Evolutionary conservation across 2,329 filamentous ascomycete genomes (phyloP).

Genomic region (Plectosphaerella plurivora): DNA sequence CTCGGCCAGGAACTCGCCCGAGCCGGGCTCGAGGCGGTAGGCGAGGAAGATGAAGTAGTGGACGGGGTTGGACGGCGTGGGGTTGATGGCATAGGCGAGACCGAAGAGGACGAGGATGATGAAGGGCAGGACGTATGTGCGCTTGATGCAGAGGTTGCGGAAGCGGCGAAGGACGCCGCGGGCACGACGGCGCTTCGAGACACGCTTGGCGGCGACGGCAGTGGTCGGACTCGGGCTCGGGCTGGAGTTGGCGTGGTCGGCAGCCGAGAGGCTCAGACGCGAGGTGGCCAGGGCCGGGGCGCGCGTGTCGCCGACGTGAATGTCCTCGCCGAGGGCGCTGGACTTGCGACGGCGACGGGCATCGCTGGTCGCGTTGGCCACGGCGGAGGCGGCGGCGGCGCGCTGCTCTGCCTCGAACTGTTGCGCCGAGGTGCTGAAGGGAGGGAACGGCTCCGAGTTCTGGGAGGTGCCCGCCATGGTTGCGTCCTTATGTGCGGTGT

Average conservation of each 20-base stretch:
- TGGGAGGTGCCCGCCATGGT: not conserved
- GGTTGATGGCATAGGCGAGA: constrained; percentile 68
- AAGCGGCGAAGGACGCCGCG: constrained; percentile 41
- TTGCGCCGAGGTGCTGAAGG: constrained; percentile 46
- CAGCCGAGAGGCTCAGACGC: constrained; percentile 8
- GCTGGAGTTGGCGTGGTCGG: not conserved
- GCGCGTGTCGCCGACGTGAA: constrained; percentile 51
- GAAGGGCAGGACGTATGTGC: constrained; percentile 63
- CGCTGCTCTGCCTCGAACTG: constrained; percentile 32
- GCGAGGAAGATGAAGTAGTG: constrained; percentile 85
- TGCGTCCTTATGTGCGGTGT: not conserved
- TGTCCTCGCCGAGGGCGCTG: constrained; percentile 47
- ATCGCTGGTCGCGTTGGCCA: constrained; percentile 9
- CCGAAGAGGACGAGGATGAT: constrained; percentile 61
- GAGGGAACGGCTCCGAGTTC: constrained; percentile 48
- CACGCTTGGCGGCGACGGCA: constrained; percentile 27
- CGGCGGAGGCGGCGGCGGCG: constrained; percentile 23
- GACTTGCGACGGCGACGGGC: constrained; percentile 46
- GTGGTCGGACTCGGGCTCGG: not conserved
- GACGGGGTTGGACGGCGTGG: constrained; percentile 72
- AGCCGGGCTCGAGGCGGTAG: constrained; percentile 63
- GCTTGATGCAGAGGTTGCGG: constrained; percentile 54
- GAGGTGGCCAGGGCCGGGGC: constrained; percentile 49
- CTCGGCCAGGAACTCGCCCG: constrained; percentile 35
- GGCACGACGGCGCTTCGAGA: constrained; percentile 51